Base-by-base conservation (phyloP, 345 rosid genomes). In the Populus simonii region DNA sequence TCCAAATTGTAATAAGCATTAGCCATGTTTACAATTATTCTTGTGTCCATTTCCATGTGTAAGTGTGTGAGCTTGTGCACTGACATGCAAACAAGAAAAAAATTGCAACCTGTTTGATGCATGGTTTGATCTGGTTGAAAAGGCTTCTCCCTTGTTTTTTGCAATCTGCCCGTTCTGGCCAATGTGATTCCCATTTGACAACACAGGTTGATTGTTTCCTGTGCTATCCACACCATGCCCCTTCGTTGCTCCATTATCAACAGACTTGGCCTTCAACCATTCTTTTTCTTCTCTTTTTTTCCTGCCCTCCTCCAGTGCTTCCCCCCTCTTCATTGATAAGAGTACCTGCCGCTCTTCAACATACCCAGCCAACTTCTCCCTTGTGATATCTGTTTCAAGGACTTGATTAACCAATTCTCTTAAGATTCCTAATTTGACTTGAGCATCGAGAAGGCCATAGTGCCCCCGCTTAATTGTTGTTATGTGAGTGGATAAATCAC, bases 391-490 rank as follows among this genome's bases (percentile, higher is more conserved):
- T 47, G 98, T 90, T 84, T 83, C 89, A 70, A 92, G 80, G 68
- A 85, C 88, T 79, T 84, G 86, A 85, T 88, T 84, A 79, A 93
- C 90, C 85, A 96, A 80, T 83, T 89, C 91, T 70, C 74, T 79
- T 68, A 96, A 86, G 61, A 96, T 87, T 72, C 82, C 82, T 85
- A 96, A 38, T 79, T 93, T 96, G 12, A 73, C 78, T 79, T 79
- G 81, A 71, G 82, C 86, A 76, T 90, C 94, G 76, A 96, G 74
- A 78, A 89, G 95, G 78, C 97, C 94, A 81, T 92, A 96, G 77
- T 93, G 93, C n/a, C 99, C 99, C 29, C 97, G 86, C 86, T 86
- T 96, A 78, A 96, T 89, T 10, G 92, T 89, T 78, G 91, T 67
- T 73, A 85, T 74, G 68, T 82, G 73, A 39, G 81, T 63, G 82